Percentiles rank a stretch among this genome's conserved stretches.
Evolutionary conservation across 441 rosid species (phyloP).

Genomic region (Gossypium davidsonii): DNA sequence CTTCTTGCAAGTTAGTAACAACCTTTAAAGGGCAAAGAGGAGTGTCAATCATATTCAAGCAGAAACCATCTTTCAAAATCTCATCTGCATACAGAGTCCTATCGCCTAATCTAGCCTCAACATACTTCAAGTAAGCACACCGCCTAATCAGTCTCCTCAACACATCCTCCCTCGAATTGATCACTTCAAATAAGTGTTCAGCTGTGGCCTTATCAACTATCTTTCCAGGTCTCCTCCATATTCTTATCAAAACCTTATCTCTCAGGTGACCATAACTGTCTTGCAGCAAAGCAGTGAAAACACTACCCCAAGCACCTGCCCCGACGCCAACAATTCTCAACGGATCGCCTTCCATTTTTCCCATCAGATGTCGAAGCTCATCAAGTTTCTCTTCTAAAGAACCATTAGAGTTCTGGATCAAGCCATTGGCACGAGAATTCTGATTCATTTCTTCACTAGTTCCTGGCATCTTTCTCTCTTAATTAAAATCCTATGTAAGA

Average conservation of each 20-base stretch:
- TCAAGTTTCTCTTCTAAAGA: constrained; percentile 62
- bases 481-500: background rate
- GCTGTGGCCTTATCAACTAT: constrained; percentile 69
- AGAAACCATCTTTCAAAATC: constrained; percentile 92
- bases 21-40: constrained; percentile 91
- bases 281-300: constrained; percentile 82
- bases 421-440: constrained; percentile 35
- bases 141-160: constrained; percentile 88
- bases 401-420: constrained; percentile 34
- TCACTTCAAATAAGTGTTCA: constrained; percentile 88
- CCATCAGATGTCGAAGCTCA: constrained; percentile 56
- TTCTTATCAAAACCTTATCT: constrained; percentile 77
- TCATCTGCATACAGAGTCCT: constrained; percentile 82
- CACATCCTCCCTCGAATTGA: constrained; percentile 90
- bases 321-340: constrained; percentile 84
- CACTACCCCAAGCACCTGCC: constrained; percentile 99
- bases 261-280: constrained; percentile 75
- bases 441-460: constrained; percentile 21
- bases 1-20: constrained; percentile 94
- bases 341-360: constrained; percentile 78
- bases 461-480: constrained; percentile 30
- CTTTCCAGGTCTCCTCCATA: constrained; percentile 91
- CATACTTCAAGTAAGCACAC: constrained; percentile 91
- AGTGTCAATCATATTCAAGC: constrained; percentile 93
- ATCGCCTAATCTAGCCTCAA: constrained; percentile 93